A percentile compares a stretch with the other conserved stretches of the same genome.
Conservation (phyloP, 2,329 filamentous ascomycete genomes). For the Tolypocladium inflatum region DNA sequence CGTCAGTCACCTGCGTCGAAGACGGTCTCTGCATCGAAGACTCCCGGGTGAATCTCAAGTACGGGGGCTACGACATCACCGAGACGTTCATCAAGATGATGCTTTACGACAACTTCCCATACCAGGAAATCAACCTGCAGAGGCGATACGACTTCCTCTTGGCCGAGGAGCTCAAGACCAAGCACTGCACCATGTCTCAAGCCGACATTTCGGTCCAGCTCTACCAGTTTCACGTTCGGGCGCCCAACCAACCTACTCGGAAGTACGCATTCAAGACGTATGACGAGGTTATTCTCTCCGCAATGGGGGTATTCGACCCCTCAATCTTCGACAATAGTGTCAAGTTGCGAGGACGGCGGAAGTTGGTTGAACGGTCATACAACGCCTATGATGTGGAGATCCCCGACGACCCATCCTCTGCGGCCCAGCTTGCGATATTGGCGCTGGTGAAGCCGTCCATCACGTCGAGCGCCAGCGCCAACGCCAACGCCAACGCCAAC, state of each 20-base stretch:
- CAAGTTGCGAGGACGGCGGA: conserved; percentile 73
- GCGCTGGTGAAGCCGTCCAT: conserved; percentile 52
- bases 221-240: conserved; percentile 83
- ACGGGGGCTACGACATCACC: conserved; percentile 84
- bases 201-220: conserved; percentile 81
- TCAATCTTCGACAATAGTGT: conserved; percentile 72
- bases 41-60: conserved; percentile 91
- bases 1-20: conserved; percentile 91
- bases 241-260: conserved; percentile 76
- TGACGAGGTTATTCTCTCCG: conserved; percentile 88
- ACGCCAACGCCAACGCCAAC: conserved; percentile 15
- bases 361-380: conserved; percentile 76
- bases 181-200: conserved; percentile 85
- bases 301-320: conserved; percentile 91
- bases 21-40: conserved; percentile 93
- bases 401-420: conserved; percentile 81
- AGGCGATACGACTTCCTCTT: conserved; percentile 86
- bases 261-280: conserved; percentile 97
- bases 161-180: conserved; percentile 91
- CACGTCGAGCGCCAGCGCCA: conserved; percentile 19
- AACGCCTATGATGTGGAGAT: conserved; percentile 84
- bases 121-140: conserved; percentile 85
- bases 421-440: conserved; percentile 65
- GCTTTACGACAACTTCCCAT: conserved; percentile 92
- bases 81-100: conserved; percentile 97